Percentiles rank a stretch among this genome's conserved stretches.
These are phyloP conservation scores for Beta macrorhiza DNA, from an alignment of 179 eudicot species.

Conservation along the genomic window DNA sequence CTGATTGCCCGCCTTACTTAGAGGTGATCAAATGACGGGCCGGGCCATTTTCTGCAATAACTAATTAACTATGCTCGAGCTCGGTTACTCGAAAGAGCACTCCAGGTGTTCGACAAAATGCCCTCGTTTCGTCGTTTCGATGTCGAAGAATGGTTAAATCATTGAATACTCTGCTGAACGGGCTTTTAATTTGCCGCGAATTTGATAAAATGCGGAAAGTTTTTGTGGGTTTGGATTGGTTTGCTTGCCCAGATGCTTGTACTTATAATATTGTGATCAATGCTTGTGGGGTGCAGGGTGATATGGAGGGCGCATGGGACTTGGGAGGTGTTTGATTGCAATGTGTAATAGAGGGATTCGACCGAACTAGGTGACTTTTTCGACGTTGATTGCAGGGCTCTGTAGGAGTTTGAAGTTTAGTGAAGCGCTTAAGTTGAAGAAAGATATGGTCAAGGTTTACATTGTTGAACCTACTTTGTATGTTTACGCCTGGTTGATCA, in stretches of 20 bases:
- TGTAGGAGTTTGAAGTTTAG: conserved; percentile 41
- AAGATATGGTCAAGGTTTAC: conserved; percentile 45
- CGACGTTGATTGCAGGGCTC: conserved; percentile 59
- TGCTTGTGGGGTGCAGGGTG: conserved; percentile 36
- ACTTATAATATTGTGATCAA: conserved; percentile 68
- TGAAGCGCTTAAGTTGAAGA: conserved; percentile 57
- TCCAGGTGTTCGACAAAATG: conserved; percentile 40
- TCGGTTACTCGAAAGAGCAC: conserved; percentile 46
- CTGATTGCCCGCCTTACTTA: no score
- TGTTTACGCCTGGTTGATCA: conserved; percentile 57
- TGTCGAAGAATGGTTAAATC: conserved; percentile 51
- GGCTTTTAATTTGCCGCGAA: conserved; percentile 47
- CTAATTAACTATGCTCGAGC: conserved; percentile 50
- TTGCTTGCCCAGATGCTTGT: conserved; percentile 54
- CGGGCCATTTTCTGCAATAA: conserved; percentile 54
- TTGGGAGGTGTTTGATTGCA: conserved; percentile 54
- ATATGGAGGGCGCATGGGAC: conserved; percentile 49
- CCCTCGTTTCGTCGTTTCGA: conserved; percentile 36
- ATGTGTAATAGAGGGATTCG: conserved; percentile 46
- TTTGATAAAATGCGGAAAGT: conserved; percentile 40
- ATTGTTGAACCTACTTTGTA: conserved; percentile 43
- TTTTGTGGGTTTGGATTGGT: conserved; percentile 40
- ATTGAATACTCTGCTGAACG: conserved; percentile 56
- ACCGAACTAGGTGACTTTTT: conserved; percentile 61
- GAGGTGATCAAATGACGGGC: no score